Evolutionary conservation across 805 yeast species (phyloP), one percentile per base, ranked within the genome.

Genomic region (Trichomonascus vanleenenianus): DNA sequence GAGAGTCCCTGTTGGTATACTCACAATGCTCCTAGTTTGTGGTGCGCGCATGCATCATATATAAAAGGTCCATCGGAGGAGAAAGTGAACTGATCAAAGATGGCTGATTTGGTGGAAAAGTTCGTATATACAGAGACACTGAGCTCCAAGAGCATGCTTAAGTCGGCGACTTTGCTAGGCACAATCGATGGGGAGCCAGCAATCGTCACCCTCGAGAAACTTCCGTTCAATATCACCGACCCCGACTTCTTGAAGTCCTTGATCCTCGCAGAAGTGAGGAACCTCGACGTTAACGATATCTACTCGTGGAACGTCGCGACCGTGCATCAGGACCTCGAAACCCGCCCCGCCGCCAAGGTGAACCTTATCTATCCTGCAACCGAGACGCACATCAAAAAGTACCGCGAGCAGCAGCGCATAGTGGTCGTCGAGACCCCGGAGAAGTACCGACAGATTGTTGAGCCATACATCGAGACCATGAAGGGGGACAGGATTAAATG

Each of bases 311-410:
- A 86, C 11, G 61, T 75, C 39, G 76, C 76, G 1, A 61, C 73
- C 1, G 52, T 83, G 36, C 54, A 54, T 2, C 81, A 77, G 50
- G 67, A 72, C 40, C 30, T 58, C 19, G 67, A 65, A 0, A 52
- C 55, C 0, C 55, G 55, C 3, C 85, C 94, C 1, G 73, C 79
- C 0, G 81, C 81, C 12, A 88, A 89, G 57, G 55, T 86, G 45
- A 87, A 83, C 54, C 55, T 91, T 46, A 80, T 91, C 20, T 87
- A 77, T 61, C 98, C 98, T 1, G 97, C 97, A 0, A 83, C 96
- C 0, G 80, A 78, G 40, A 76, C 81, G 2, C 98, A 93, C 60
- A 79, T 93, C 40, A 73, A 73, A 40, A 93, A 93, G 65, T 86
- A 77, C 60, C 70, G 75, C n/a, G 67, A 63, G 11, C 87, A 83